Evolutionary conservation across 768 basidiomycete genomes (phyloP).

Genomic region (Psilocybe tampanensis): DNA sequence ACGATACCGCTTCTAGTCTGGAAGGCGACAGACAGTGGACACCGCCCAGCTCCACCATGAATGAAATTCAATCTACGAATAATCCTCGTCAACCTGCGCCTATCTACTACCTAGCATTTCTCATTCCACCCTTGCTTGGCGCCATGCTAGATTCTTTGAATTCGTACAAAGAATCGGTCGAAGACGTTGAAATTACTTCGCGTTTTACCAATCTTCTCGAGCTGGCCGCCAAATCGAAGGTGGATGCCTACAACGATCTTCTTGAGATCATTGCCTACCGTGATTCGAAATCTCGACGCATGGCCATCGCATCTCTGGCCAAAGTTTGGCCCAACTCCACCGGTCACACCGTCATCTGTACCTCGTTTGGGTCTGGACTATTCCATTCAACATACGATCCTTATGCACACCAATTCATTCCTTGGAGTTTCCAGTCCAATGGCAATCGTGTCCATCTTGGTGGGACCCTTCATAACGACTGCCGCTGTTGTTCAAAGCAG

Average conservation of each 20-base stretch:
- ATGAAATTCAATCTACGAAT: slow-evolving; percentile 48
- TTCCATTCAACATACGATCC: slow-evolving; percentile 25
- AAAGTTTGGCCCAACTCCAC: slow-evolving; percentile 69
- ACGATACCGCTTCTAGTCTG: slow-evolving; percentile 10
- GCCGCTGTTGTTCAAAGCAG: slow-evolving; percentile 53
- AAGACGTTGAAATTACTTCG: slow-evolving; percentile 37
- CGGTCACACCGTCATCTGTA: slow-evolving; percentile 67
- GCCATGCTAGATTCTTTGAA: slow-evolving; percentile 63
- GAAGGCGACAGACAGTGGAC: not conserved
- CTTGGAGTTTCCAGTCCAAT: slow-evolving; percentile 56
- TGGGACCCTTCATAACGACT: slow-evolving; percentile 43
- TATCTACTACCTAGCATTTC: slow-evolving; percentile 61
- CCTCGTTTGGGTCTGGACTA: slow-evolving; percentile 40
- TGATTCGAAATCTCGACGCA: slow-evolving; percentile 51
- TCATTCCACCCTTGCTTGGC: slow-evolving; percentile 64
- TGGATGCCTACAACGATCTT: slow-evolving; percentile 70
- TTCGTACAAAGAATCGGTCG: slow-evolving; percentile 27
- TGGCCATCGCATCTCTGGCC: slow-evolving; percentile 56
- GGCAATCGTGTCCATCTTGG: slow-evolving; percentile 27
- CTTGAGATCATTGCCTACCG: slow-evolving; percentile 75
- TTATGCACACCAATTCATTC: slow-evolving; percentile 65
- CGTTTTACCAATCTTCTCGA: slow-evolving; percentile 57
- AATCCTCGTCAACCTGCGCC: slow-evolving; percentile 56
- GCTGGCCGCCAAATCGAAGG: slow-evolving; percentile 56
- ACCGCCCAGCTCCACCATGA: not conserved